Evolutionary conservation across 2,329 filamentous ascomycete genomes (phyloP).

Genomic region (Botryotinia convoluta): DNA sequence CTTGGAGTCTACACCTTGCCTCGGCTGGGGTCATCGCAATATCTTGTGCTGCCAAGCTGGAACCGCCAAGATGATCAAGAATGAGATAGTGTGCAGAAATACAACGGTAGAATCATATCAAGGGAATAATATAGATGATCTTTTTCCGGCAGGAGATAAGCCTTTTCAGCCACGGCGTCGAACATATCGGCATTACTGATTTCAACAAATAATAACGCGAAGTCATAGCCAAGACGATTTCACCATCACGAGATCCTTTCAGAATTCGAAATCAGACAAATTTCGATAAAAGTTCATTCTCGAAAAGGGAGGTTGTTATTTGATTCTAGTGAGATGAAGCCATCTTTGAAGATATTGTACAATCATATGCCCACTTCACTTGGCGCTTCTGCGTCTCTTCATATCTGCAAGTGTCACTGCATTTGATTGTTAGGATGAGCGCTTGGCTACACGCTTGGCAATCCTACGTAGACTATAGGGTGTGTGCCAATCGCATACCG

Average conservation of each 20-base stretch:
- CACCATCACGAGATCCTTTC: constrained; percentile 7
- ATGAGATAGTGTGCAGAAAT: constrained; percentile 1
- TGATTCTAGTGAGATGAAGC: constrained; percentile 3
- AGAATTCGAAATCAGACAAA: neutral
- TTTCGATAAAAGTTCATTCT: neutral
- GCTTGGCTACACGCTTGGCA: constrained; percentile 15
- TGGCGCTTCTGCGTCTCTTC: constrained; percentile 17
- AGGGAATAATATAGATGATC: neutral
- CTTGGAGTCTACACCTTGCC: neutral
- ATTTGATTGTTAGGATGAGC: constrained; percentile 9
- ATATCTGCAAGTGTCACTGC: constrained; percentile 8
- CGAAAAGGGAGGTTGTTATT: constrained; percentile 19
- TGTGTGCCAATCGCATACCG: constrained; percentile 4
- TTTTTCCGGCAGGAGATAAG: constrained; percentile 17
- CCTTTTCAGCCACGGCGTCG: neutral
- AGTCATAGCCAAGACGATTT: constrained; percentile 13
- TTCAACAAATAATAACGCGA: neutral
- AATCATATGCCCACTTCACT: constrained; percentile 8
- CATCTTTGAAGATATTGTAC: constrained; percentile 11
- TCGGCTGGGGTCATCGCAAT: neutral
- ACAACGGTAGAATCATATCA: neutral
- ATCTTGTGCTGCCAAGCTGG: neutral
- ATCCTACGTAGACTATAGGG: neutral
- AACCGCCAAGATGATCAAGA: constrained; percentile 8
- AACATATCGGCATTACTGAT: neutral